Conservation (phyloP, 2,329 filamentous ascomycete species). For the Clonostachys chloroleuca region DNA sequence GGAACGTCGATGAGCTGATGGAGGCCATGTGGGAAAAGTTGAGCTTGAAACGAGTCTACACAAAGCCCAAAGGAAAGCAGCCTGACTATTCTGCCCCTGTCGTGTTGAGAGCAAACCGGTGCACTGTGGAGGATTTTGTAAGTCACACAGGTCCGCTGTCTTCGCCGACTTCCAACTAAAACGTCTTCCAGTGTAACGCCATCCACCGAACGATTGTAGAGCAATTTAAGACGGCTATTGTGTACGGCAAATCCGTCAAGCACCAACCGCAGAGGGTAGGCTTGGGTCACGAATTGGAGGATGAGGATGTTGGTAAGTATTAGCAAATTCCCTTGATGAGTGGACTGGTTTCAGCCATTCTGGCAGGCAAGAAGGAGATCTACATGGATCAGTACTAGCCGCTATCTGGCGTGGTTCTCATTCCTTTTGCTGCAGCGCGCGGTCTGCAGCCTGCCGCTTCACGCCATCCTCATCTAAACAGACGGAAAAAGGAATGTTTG, state of each 20-base stretch:
- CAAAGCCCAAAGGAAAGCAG: constrained; percentile 92
- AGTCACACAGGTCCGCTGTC: constrained; percentile 31
- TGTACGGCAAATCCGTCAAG: constrained; percentile 97
- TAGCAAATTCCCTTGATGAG: background rate
- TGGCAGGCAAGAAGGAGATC: too few relatives aligned
- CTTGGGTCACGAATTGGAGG: constrained; percentile 82
- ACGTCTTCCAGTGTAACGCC: constrained; percentile 73
- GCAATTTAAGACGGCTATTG: constrained; percentile 90
- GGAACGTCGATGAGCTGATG: constrained; percentile 96
- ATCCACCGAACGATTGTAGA: constrained; percentile 97
- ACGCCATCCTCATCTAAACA: background rate
- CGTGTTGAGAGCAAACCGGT: constrained; percentile 75
- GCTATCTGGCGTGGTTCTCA: too few relatives aligned
- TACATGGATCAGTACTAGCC: too few relatives aligned
- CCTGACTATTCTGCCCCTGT: constrained; percentile 92
- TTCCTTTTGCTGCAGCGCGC: too few relatives aligned
- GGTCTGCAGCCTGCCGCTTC: too few relatives aligned
- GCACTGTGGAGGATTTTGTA: constrained; percentile 96
- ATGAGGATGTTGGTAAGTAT: constrained; percentile 90
- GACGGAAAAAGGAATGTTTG: background rate
- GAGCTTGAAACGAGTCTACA: constrained; percentile 87
- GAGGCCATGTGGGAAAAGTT: constrained; percentile 99
- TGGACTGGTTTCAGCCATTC: background rate
- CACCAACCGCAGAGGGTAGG: constrained; percentile 97
- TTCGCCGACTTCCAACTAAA: constrained; percentile 18